Base-by-base conservation (phyloP, 208 protist genomes). In the Crithidia fasciculata region DNA sequence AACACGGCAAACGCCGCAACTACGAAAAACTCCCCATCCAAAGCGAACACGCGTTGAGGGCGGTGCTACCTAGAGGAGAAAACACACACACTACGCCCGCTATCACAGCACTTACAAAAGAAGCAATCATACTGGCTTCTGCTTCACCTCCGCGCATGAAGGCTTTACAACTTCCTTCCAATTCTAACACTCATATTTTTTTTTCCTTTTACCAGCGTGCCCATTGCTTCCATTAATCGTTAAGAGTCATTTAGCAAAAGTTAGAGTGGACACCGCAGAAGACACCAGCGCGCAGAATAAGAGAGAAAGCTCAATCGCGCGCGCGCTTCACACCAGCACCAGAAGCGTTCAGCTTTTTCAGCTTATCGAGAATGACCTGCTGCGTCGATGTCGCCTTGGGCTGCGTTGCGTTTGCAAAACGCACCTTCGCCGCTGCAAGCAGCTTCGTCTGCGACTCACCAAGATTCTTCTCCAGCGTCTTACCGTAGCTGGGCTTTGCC, bases 351-450 rank as follows among this genome's bases (percentile, higher is more conserved):
- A 90, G 67, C 37, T 63, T 68, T 57, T 82, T 75, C n/a, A 96
- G 63, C 70, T 89, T 89, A 57, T 90, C 87, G 58, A 83, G 47
- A 66, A 95, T 82, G 10, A 70, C 70, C 36, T 87, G 74, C 64
- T 92, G 87, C 8, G 88, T 95, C n/a, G 83, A 77, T 15, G 73
- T 41, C 12, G 80, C 71, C 59, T 85, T 88, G n/a, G 92, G 85
- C 60, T 85, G 78, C 9, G 84, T 92, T 0, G 78, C 74, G 40
- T 88, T 91, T 40, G 73, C 76, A 74, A 91, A 94, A 18, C 76
- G 78, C n/a, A 85, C 80, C 69, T 79, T 86, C 18, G 88, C 88
- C 4, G 77, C 81, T 8, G 64, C 39, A 41, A 96, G 83, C 61
- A 83, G 87, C 64, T 83, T 85, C 39, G 66, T 71, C 63, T 82